These are phyloP conservation scores for Globisporangium spinosum DNA, from an alignment of 352 stramenopile genomes.

Conservation along the genomic window DNA sequence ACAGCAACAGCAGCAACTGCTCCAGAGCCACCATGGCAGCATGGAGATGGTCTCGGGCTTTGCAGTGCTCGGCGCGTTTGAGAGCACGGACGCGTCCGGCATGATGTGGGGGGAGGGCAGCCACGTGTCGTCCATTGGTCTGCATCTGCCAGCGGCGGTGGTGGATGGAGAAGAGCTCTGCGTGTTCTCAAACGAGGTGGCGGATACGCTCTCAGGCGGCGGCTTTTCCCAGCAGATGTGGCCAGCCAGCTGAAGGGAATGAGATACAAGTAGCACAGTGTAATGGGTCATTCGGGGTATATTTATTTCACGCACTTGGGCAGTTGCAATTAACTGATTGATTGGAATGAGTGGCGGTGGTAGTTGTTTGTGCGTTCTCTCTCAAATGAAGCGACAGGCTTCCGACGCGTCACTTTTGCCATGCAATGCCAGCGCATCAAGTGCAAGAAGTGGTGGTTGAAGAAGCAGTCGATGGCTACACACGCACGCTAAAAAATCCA, in stretches of 20 bases:
- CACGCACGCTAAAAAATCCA: conserved; percentile 1
- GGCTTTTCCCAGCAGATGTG: neutral
- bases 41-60: neutral
- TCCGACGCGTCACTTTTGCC: neutral
- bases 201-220: neutral
- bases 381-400: neutral
- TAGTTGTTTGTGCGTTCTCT: neutral
- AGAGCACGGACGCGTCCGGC: neutral
- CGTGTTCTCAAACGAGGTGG: neutral
- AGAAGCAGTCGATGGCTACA: conserved; percentile 5
- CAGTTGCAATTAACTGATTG: neutral
- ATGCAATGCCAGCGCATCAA: conserved; percentile 5
- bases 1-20: neutral
- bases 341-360: neutral
- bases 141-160: neutral
- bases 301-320: conserved; percentile 3
- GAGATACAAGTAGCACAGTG: neutral
- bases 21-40: neutral
- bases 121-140: neutral
- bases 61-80: neutral
- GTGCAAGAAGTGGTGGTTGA: neutral
- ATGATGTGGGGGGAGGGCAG: neutral
- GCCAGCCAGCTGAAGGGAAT: neutral
- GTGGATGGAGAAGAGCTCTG: neutral
- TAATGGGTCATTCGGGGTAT: conserved; percentile 4